Conservation (phyloP, 176 grass and related monocot species). For the barley (Hordeum vulgare) region DNA sequence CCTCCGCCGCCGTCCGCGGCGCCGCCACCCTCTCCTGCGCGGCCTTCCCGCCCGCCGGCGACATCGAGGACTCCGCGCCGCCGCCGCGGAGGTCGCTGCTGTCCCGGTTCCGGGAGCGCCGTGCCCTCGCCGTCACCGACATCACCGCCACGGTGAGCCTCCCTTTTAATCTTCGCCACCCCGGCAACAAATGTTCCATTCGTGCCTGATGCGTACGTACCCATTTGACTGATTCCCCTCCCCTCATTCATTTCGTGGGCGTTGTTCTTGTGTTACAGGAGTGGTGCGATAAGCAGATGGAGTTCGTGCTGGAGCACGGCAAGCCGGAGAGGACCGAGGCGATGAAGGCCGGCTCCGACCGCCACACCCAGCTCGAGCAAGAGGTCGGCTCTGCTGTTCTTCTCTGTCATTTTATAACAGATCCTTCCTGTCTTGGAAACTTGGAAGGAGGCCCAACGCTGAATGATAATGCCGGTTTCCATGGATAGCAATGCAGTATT, state of each 20-base stretch:
- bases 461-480: background rate
- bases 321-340: constrained; percentile 64
- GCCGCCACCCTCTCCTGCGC: constrained; percentile 21
- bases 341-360: constrained; percentile 72
- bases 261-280: constrained; percentile 43
- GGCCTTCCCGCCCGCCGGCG: constrained; percentile 22
- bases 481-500: background rate
- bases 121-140: constrained; percentile 63
- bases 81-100: constrained; percentile 33
- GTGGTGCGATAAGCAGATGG: constrained; percentile 97
- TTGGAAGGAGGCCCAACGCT: background rate
- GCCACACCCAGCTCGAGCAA: constrained; percentile 82
- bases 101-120: constrained; percentile 42
- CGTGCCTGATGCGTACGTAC: background rate
- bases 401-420: background rate
- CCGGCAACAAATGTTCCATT: background rate
- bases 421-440: background rate
- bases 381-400: constrained; percentile 45
- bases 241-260: background rate
- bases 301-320: constrained; percentile 54
- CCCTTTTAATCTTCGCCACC: background rate
- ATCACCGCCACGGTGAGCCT: constrained; percentile 65
- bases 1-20: constrained; percentile 19
- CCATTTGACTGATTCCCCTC: background rate
- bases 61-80: constrained; percentile 58